Evolutionary conservation across 495 filamentous ascomycete species (phyloP), one percentile per base, ranked within the genome.

Genomic region (Penicillium flavigenum): DNA sequence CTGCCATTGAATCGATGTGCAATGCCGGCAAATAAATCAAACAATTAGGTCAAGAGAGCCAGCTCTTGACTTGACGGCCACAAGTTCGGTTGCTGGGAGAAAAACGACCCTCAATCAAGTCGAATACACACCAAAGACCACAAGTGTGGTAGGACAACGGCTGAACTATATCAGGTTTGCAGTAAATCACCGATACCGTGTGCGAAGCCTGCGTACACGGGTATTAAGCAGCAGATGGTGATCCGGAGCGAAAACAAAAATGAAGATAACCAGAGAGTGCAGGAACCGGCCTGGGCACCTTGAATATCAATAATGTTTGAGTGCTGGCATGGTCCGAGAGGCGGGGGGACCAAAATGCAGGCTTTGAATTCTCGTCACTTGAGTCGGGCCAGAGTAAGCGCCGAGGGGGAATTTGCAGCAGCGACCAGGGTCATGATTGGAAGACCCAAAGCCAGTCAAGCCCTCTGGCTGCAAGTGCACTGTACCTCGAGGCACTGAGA

Each of bases 231-330:
- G 53, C 51, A 47, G 54, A 50, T 32, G 54, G 38, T 38, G 51
- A 53, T 16, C 32, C 47, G 31, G 49, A 57, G 34, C 5, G 16
- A 22, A 61, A 41, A 48, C 61, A 47, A 58, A 47, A 67, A 44
- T 32, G 49, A 59, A 52, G 52, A 43, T 51, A 62, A 57, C 49
- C 58, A 55, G 49, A 58, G 45, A 41, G 45, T 39, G 43, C 51
- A 61, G 44, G 61, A 47, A 63, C 56, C 66, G 48, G 57, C 64
- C 49, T 56, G 62, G 59, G 29, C 49, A 51, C 58, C 53, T 66
- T 70, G 68, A 72, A 72, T 75, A 75, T 73, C 70, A 72, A 69
- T 73, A 57, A 63, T 49, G 59, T 60, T 46, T 27, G 59, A 50
- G 44, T 16, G 17, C 51, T 45, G 20, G 29, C 54, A 51, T 54